These are phyloP conservation scores for Grigorovia jiainica DNA, from an alignment of 805 yeast species.

Conservation along the genomic window DNA sequence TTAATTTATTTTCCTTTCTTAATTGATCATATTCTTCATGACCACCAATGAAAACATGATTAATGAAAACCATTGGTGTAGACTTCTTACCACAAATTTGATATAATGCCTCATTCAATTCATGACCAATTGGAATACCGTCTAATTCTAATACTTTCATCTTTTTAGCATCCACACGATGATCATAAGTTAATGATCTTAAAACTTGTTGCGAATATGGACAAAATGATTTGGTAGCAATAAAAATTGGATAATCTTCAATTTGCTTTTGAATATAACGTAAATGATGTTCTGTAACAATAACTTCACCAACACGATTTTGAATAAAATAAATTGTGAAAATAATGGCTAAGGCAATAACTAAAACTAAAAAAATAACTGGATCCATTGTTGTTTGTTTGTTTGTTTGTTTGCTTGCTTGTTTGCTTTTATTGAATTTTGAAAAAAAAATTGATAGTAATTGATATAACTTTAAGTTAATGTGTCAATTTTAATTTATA, in stretches of 20 bases:
- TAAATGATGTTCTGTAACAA: conserved; percentile 50
- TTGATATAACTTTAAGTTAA: no score
- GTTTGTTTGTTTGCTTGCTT: no score
- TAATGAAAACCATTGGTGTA: conserved; percentile 86
- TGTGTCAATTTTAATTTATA: no score
- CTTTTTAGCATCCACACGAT: conserved; percentile 35
- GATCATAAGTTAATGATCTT: conserved; percentile 28
- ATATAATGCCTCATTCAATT: conserved; percentile 66
- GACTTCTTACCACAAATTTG: conserved; percentile 83
- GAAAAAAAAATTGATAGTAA: no score
- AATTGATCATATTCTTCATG: conserved; percentile 80
- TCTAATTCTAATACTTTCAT: conserved; percentile 34
- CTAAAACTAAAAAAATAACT: neutral
- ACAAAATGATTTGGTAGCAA: conserved; percentile 74
- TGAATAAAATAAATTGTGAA: neutral
- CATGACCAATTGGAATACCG: conserved; percentile 59
- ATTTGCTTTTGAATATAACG: conserved; percentile 55
- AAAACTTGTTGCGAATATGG: conserved; percentile 49
- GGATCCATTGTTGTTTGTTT: no score
- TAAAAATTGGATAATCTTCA: conserved; percentile 55
- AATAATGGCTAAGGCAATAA: neutral
- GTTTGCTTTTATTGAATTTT: no score
- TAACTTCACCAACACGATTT: conserved; percentile 14
- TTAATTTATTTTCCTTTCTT: conserved; percentile 51
- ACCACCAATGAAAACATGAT: conserved; percentile 90